These are phyloP conservation scores for Tylopilus felleus DNA, from an alignment of 768 basidiomycete species.

Conservation along the genomic window DNA sequence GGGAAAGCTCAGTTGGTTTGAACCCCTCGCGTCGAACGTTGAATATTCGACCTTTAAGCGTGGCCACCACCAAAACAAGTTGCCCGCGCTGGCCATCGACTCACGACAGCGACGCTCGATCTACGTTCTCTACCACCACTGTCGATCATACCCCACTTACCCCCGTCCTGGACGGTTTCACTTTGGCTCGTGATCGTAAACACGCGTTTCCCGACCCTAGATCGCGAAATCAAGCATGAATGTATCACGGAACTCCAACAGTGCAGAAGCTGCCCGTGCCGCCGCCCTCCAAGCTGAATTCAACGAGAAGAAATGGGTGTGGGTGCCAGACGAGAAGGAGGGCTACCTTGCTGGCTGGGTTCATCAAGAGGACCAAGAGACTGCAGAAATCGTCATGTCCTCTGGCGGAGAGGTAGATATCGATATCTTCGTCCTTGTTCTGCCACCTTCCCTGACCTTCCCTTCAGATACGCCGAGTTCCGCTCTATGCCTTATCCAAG, in stretches of 20 bases:
- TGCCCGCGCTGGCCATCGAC: neutral
- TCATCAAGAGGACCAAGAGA: slow-evolving; percentile 77
- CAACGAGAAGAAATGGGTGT: slow-evolving; percentile 98
- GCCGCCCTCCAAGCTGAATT: slow-evolving; percentile 94
- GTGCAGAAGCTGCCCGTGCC: slow-evolving; percentile 71
- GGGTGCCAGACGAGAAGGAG: slow-evolving; percentile 90
- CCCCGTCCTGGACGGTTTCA: neutral
- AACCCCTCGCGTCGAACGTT: neutral
- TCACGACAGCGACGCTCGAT: slow-evolving; percentile 6
- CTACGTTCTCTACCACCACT: neutral
- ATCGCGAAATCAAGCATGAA: slow-evolving; percentile 38
- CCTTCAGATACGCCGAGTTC: slow-evolving; percentile 59
- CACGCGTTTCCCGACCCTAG: slow-evolving; percentile 12
- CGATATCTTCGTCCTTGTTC: slow-evolving; percentile 11
- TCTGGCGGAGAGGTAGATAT: slow-evolving; percentile 80
- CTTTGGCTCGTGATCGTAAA: neutral
- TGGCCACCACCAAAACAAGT: neutral
- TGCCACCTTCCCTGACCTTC: slow-evolving; percentile 4
- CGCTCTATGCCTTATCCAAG: slow-evolving; percentile 81
- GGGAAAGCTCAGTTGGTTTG: slow-evolving; percentile 4
- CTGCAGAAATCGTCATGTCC: slow-evolving; percentile 82
- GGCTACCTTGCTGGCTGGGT: slow-evolving; percentile 97
- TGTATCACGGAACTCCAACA: slow-evolving; percentile 46
- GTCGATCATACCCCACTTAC: neutral
- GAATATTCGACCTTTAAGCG: neutral